A percentile compares a stretch with the other conserved stretches of the same genome.
phyloP scores from a whole-genome alignment of 805 yeast genomes.

The Candida broadrunensis region DNA sequence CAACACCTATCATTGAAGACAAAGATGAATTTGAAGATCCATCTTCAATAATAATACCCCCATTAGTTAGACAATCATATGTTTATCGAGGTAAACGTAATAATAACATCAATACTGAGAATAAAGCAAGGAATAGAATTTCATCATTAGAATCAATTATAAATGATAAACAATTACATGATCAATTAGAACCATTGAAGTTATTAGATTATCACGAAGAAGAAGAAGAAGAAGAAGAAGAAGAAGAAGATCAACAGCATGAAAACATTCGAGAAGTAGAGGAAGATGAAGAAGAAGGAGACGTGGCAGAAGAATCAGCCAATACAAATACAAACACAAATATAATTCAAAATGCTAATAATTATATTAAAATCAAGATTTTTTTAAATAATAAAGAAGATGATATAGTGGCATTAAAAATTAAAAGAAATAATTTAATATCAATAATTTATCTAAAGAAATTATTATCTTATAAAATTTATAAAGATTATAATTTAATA shows the following conservation, averaged over 20 bases:
- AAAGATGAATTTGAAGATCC: no score
- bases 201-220: no score
- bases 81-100: background rate
- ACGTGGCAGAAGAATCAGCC: background rate
- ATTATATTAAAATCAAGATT: constrained; percentile 23
- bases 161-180: background rate
- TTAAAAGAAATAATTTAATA: constrained; percentile 19
- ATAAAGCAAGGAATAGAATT: background rate
- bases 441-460: constrained; percentile 25
- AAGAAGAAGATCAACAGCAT: background rate
- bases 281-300: background rate
- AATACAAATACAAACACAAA: background rate
- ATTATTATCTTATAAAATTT: constrained; percentile 25
- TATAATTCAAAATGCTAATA: constrained; percentile 3
- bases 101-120: no score
- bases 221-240: background rate
- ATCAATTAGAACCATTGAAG: background rate
- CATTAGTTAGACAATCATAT: background rate
- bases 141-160: background rate
- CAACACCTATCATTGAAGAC: background rate
- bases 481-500: constrained; percentile 24
- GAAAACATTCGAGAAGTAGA: background rate
- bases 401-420: constrained; percentile 26
- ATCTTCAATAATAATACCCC: no score
- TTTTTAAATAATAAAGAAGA: constrained; percentile 21